Evolutionary conservation across 2,329 filamentous ascomycete species (phyloP), one percentile per base, ranked within the genome.

Genomic region (Metarhizium rileyi): DNA sequence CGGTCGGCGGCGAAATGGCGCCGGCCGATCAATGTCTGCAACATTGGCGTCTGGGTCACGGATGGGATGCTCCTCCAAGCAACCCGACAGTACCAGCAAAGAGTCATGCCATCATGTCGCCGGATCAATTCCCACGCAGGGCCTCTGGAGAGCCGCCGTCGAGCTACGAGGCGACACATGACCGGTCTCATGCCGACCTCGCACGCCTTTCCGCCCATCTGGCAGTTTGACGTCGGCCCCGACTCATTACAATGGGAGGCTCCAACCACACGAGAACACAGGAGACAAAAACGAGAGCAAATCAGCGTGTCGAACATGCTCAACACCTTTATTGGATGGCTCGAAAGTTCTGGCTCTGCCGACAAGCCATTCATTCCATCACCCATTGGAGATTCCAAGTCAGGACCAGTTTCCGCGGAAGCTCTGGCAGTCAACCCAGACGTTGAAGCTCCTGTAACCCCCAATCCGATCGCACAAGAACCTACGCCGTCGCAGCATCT

Each of bases 231-330:
- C 12, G 65, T 70, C 23, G 62, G 71, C 1, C 61, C 70, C 5
- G 69, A 73, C 47, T 59, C 76, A 48, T 77, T 75, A 74, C 66
- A 67, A 44, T 81, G 78, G 78, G 63, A 71, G 35, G 67, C 77
- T 8, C 77, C 78, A 8, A 70, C 62, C 12, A 51, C 62, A 3
- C 54, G 61, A 9, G 56, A 61, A 46, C 50, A 58, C 6, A 61
- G 61, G 4, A 56, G 55, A n/a, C 54, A 52, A 25, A 61, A 60
- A 49, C 53, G 53, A 33, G 40, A 53, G 14, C 51, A 52, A 16
- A 33, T 59, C 6, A 57, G 49, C 26, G 46, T 58, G 1, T 55
- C 54, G 5, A 51, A 46, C 1, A 16, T 61, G 1, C 47, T 66
- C 20, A 60, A 61, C n/a, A 57, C 47, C 40, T 62, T 63, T 49